phyloP scores from a whole-genome alignment of 305 asterid species.

The Fraxinus platypoda region DNA sequence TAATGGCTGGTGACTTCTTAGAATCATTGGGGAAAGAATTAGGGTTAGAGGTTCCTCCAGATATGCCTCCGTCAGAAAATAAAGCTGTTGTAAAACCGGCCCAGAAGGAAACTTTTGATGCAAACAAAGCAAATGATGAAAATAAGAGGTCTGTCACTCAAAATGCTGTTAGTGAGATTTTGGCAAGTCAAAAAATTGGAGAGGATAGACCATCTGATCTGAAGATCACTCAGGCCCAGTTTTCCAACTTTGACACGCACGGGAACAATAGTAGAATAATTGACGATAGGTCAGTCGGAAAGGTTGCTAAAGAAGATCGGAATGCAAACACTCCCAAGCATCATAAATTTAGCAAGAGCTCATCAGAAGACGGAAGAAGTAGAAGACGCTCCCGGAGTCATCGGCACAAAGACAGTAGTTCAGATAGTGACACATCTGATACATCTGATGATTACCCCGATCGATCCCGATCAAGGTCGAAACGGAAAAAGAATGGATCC shows the following conservation, averaged over 20 bases:
- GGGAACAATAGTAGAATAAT: constrained; percentile 9
- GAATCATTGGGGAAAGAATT: constrained; percentile 92
- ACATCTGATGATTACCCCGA: constrained; percentile 44
- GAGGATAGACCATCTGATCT: constrained; percentile 16
- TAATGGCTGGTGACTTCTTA: constrained; percentile 96
- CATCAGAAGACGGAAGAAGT: constrained; percentile 60
- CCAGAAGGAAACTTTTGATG: constrained; percentile 30
- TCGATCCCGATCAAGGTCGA: constrained; percentile 43
- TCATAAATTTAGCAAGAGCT: constrained; percentile 34
- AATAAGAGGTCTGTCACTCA: constrained; percentile 20
- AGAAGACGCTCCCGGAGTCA: constrained; percentile 52
- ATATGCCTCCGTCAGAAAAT: constrained; percentile 47
- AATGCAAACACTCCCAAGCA: constrained; percentile 24
- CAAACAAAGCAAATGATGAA: constrained; percentile 33
- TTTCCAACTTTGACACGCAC: neutral
- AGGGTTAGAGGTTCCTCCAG: constrained; percentile 84
- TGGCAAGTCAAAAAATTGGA: constrained; percentile 22
- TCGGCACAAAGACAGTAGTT: constrained; percentile 38
- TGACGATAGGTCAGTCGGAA: constrained; percentile 20
- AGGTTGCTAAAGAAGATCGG: constrained; percentile 28
- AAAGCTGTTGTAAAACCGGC: constrained; percentile 28
- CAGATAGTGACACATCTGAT: constrained; percentile 43
- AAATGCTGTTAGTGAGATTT: constrained; percentile 20
- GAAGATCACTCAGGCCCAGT: constrained; percentile 21
- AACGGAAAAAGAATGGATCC: constrained; percentile 48